Base-by-base conservation (phyloP, 1,284 basidiomycete genomes). In the Leccinum cinnamomeum region DNA sequence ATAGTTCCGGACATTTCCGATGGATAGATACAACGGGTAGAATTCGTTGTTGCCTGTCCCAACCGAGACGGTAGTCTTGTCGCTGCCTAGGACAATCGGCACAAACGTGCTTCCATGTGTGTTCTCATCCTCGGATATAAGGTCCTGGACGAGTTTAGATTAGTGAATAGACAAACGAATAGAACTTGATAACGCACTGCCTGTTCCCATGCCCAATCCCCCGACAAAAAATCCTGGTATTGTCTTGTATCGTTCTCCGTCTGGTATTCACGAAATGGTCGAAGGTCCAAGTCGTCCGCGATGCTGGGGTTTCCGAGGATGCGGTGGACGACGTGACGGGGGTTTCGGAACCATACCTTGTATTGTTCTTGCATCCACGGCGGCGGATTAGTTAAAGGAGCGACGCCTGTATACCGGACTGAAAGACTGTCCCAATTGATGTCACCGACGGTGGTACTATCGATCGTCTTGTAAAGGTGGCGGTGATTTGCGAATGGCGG, bases 31-130 rank as follows among this genome's bases (percentile, higher is more conserved):
- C 11, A 39, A 30, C n/a, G 54, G 54, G 12, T 20, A 55, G 11
- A 35, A 55, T 18, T 63, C 16, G 2, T 59, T 50, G 2, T 66
- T 33, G 2, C 64, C 56, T 3, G 64, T 65, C 20, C n/a, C 72
- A 12, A 78, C 75, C 3, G 74, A 77, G 0, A 78, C 73, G 1
- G 72, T 77, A 0, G 70, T 79, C 62, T 79, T 79, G 62, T 79
- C 74, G 53, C 75, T 77, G 1, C 77, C 72, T 1, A 76, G 58
- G 20, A 79, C 72, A 18, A 76, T 61, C 0, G 76, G 74, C 18
- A 72, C 65, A 53, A 77, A 76, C 50, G 71, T 71, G 0, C 70
- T 60, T 5, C 77, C 76, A 55, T 73, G 64, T 2, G 60, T 72
- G 1, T 46, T n/a, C 6, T 46, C 41, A 53, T 76, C 70, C 6